Conservation (phyloP, 2,329 filamentous ascomycete genomes). For the Cladophialophora yegresii region DNA sequence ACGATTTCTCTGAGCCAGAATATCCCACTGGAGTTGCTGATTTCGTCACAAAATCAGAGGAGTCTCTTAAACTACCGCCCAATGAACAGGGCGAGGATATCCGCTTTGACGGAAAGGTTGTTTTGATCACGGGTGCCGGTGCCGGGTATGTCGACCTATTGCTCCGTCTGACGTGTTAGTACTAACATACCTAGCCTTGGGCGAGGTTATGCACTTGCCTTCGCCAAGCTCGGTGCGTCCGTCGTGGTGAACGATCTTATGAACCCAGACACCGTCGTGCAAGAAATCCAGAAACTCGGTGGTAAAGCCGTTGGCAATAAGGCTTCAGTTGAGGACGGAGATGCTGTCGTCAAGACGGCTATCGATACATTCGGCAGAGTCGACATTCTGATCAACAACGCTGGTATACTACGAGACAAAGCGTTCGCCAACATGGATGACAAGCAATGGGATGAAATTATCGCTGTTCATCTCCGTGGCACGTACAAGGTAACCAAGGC, state of each 20-base stretch:
- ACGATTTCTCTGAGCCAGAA: conserved; percentile 80
- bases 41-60: conserved; percentile 81
- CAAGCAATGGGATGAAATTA: conserved; percentile 83
- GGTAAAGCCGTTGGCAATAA: conserved; percentile 92
- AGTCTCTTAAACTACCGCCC: conserved; percentile 73
- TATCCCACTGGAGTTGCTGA: conserved; percentile 84
- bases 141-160: conserved; percentile 59
- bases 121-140: conserved; percentile 82
- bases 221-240: conserved; percentile 78
- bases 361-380: conserved; percentile 92
- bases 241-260: conserved; percentile 95
- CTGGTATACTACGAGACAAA: conserved; percentile 96
- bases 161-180: conserved; percentile 21
- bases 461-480: conserved; percentile 88
- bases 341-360: conserved; percentile 84
- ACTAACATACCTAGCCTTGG: conserved; percentile 65
- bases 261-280: conserved; percentile 85
- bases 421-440: conserved; percentile 98
- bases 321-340: conserved; percentile 89
- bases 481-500: conserved; percentile 98
- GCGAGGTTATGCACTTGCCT: conserved; percentile 83
- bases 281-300: conserved; percentile 86
- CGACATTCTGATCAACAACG: conserved; percentile 96
- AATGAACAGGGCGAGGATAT: conserved; percentile 73
- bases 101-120: conserved; percentile 82